Evolutionary conservation across 1,284 basidiomycete genomes (phyloP).

Genomic region (Boletus mariae): DNA sequence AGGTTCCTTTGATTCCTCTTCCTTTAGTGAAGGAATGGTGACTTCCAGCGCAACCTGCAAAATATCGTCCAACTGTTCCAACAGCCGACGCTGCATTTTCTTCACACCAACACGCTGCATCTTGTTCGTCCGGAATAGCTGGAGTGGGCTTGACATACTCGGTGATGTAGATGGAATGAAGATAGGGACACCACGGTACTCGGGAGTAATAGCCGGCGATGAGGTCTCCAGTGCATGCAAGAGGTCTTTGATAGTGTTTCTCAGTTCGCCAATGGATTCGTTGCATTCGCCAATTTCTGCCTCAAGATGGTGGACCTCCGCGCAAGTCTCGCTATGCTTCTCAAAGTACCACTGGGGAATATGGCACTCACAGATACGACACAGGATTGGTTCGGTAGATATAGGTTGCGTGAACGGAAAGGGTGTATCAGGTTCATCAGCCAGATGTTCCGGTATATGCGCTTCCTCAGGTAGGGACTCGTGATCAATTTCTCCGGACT

Average conservation of each 20-base stretch:
- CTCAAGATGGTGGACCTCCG: slow-evolving; percentile 93
- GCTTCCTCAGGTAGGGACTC: slow-evolving; percentile 40
- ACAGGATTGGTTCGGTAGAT: slow-evolving; percentile 85
- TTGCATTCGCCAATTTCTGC: slow-evolving; percentile 94
- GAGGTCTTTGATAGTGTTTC: slow-evolving; percentile 78
- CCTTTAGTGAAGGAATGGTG: slow-evolving; percentile 84
- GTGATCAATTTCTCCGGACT: slow-evolving; percentile 51
- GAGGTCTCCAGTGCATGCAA: slow-evolving; percentile 59
- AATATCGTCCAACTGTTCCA: slow-evolving; percentile 86
- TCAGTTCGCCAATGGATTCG: slow-evolving; percentile 86
- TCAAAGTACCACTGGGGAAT: slow-evolving; percentile 99
- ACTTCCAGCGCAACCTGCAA: slow-evolving; percentile 79
- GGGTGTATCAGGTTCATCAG: slow-evolving; percentile 52
- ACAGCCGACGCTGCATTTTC: slow-evolving; percentile 74
- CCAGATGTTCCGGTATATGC: slow-evolving; percentile 20
- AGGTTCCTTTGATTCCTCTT: slow-evolving; percentile 86
- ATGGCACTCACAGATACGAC: slow-evolving; percentile 96
- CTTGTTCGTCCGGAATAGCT: slow-evolving; percentile 67
- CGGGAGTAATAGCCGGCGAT: slow-evolving; percentile 57
- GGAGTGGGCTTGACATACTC: slow-evolving; percentile 63
- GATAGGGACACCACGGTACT: slow-evolving; percentile 88
- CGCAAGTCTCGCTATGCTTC: slow-evolving; percentile 99
- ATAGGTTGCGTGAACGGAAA: slow-evolving; percentile 76
- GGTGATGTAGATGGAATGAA: slow-evolving; percentile 69
- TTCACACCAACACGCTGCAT: slow-evolving; percentile 79